phyloP scores from a whole-genome alignment of 345 rosid species.

The Turnera subulata region DNA sequence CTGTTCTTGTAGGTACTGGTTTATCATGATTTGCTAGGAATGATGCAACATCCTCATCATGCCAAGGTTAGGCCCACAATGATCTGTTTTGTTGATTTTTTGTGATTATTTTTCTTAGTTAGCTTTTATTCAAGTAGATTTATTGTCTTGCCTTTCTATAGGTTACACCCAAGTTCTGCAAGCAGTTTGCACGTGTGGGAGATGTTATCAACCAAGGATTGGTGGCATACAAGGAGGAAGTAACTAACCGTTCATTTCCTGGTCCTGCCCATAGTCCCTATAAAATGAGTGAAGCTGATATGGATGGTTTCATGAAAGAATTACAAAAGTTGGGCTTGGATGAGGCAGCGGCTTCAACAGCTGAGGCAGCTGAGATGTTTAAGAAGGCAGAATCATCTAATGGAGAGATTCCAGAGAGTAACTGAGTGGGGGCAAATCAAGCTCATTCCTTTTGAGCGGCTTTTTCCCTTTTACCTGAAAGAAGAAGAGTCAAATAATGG shows the following conservation, averaged over 20 bases:
- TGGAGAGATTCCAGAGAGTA: not conserved
- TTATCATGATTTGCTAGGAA: slow-evolving; percentile 91
- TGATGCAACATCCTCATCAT: slow-evolving; percentile 96
- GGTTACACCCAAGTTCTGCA: slow-evolving; percentile 94
- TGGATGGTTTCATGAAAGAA: slow-evolving; percentile 56
- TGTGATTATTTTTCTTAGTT: not conserved
- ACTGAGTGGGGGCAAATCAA: no score
- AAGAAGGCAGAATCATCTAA: not conserved
- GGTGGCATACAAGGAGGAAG: slow-evolving; percentile 73
- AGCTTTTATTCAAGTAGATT: not conserved
- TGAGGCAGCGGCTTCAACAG: slow-evolving; percentile 67
- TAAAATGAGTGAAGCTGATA: slow-evolving; percentile 51
- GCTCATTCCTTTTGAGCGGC: no score
- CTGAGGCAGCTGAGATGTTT: slow-evolving; percentile 50
- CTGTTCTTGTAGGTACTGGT: slow-evolving; percentile 80
- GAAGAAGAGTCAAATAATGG: no score
- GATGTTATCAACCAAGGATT: slow-evolving; percentile 75
- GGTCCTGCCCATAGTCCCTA: slow-evolving; percentile 73
- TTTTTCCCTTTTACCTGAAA: no score
- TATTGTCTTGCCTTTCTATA: slow-evolving; percentile 17
- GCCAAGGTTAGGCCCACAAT: slow-evolving; percentile 57
- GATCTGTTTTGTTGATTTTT: slow-evolving; percentile 1
- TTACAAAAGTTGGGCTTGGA: slow-evolving; percentile 68
- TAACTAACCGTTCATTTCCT: slow-evolving; percentile 60
- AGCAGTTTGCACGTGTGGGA: slow-evolving; percentile 69